phyloP scores from a whole-genome alignment of 1,139 yeast species.

The Debaryomycetaceae sp. region DNA sequence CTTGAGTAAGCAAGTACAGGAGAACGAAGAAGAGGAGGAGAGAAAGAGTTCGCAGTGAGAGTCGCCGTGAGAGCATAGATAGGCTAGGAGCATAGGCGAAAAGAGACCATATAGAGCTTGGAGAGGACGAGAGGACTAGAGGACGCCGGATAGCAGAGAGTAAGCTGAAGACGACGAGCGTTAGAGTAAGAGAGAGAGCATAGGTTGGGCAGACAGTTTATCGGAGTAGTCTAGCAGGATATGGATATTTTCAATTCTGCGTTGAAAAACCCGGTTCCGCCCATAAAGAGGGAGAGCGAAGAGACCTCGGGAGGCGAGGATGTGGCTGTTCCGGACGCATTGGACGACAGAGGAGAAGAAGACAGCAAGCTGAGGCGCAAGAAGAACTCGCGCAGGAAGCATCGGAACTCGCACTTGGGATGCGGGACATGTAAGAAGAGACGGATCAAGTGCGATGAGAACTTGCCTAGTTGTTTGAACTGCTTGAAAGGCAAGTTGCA shows the following conservation, averaged over 20 bases:
- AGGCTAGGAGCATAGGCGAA: background rate
- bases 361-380: slow-evolving; percentile 17
- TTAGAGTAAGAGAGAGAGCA: background rate
- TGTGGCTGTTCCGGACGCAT: slow-evolving; percentile 7
- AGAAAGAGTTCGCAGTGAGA: background rate
- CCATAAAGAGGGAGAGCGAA: slow-evolving; percentile 16
- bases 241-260: slow-evolving; percentile 30
- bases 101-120: background rate
- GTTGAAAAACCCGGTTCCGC: slow-evolving; percentile 29
- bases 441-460: slow-evolving; percentile 67
- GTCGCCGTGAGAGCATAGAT: background rate
- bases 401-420: slow-evolving; percentile 60
- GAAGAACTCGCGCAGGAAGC: slow-evolving; percentile 56
- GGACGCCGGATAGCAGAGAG: background rate
- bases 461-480: slow-evolving; percentile 57
- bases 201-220: background rate
- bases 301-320: slow-evolving; percentile 4
- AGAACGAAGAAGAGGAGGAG: background rate
- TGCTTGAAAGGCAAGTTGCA: slow-evolving; percentile 57
- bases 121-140: background rate
- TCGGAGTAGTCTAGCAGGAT: background rate
- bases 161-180: background rate
- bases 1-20: background rate
- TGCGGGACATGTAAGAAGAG: slow-evolving; percentile 68
- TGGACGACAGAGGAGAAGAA: slow-evolving; percentile 4